Evolutionary conservation across 2,329 filamentous ascomycete species (phyloP).

Genomic region (Pestalotiopsis sp.): DNA sequence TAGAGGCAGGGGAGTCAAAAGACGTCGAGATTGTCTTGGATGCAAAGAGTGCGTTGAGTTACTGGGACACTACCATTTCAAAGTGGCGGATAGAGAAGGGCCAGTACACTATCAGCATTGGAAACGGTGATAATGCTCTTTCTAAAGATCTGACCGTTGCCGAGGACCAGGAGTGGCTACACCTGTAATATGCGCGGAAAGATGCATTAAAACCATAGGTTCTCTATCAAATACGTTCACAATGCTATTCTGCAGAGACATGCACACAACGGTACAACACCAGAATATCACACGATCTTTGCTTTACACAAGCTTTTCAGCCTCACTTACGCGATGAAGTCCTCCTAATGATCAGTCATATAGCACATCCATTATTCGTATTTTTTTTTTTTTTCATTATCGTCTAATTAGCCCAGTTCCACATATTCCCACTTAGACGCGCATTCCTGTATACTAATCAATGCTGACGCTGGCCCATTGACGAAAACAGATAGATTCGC

Average conservation of each 20-base stretch:
- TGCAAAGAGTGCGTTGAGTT: not conserved
- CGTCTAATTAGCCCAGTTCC: too few relatives aligned
- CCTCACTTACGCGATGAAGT: not conserved
- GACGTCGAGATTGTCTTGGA: not conserved
- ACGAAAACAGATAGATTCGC: too few relatives aligned
- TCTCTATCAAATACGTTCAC: too few relatives aligned
- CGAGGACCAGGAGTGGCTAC: not conserved
- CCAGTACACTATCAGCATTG: not conserved
- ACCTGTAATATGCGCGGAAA: too few relatives aligned
- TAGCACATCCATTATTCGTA: too few relatives aligned
- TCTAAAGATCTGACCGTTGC: not conserved
- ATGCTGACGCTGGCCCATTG: too few relatives aligned
- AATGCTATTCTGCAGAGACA: too few relatives aligned
- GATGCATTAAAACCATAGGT: too few relatives aligned
- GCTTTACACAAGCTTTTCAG: too few relatives aligned
- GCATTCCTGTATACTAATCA: too few relatives aligned
- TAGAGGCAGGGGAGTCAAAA: not conserved
- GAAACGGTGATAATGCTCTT: not conserved
- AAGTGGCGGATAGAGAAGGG: not conserved
- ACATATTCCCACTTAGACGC: too few relatives aligned
- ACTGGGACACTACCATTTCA: not conserved
- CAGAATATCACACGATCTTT: not conserved
- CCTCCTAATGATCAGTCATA: not conserved
- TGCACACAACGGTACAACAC: not conserved
- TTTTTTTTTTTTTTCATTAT: too few relatives aligned